Evolutionary conservation across 1,139 yeast species (phyloP), one percentile per base, ranked within the genome.

Genomic region (Williopsis jadinii): DNA sequence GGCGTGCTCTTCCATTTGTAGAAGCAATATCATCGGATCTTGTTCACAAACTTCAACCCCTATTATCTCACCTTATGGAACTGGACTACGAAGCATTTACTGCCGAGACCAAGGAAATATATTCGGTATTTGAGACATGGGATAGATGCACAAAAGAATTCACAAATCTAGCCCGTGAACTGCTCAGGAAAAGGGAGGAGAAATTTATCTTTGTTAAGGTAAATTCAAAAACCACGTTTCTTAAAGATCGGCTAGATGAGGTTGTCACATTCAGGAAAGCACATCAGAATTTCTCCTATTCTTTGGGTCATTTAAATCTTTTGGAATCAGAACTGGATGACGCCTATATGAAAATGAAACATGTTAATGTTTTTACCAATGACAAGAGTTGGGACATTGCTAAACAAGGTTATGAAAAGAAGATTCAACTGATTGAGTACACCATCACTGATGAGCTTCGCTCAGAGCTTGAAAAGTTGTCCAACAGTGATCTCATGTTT

Each of bases 121-220:
- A 56, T 2, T 52, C 55, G 0, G 56, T 73, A 1, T 62, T 75
- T 30, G 59, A 55, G 3, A 56, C 66, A 2, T 72, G 81, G 72
- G 82, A 79, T 34, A 68, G 65, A 47, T 70, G 65, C 48, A 60
- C 66, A 45, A 77, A 69, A 58, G 84, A 66, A 58, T 82, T 76
- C 61, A 75, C 68, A 42, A 71, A 67, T 42, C 59, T 84, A 38
- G 73, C 87, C 0, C 71, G 97, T 49, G 97, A 88, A 50, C 62
- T 84, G 11, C 67, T 84, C 31, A 68, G 97, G 46, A 85, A 80
- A 55, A 66, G 95, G 37, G 76, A 79, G 12, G 95, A 85, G 44
- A 80, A 79, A 48, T 84, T 84, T 56, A 72, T 83, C 29, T 73
- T 82, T 27, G 75, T 86, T 13, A 73, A 80, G 48, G 69, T 86